Base-by-base conservation (phyloP, 306 rosid species). In the barrel medic (Medicago truncatula) region DNA sequence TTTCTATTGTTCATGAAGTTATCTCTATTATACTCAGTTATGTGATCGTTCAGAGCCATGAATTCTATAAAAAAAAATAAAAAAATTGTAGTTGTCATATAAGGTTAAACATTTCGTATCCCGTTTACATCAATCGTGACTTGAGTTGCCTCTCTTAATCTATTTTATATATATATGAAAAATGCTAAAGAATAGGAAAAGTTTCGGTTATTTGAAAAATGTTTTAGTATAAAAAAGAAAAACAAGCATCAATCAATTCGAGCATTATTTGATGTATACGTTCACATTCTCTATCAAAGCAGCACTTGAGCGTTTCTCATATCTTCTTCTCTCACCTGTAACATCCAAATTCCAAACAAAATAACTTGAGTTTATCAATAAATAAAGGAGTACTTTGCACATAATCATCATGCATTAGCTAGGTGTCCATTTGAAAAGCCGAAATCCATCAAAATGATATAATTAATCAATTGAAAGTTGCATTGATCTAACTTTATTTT, bases 281-380 rank as follows among this genome's bases (percentile, higher is more conserved):
- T 46, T 46, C 8, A 13, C 38, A 46, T 46, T 46, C 16, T 46
- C 52, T 11, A 2, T 46, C 16, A 46, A 13, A 12, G 8, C 0
- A 16, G 13, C 52, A 46, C 52, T 52, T 16, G 21, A 78, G 31
- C 11, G 56, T 23, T 46, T 58, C 67, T 68, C 79, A 36, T 39
- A 63, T 61, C 79, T 59, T 58, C 36, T 61, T 31, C 8, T 64
- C 34, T 43, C 46, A 36, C 8, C 21, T 16, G 70, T 16, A 16
- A 4, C n/a, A n/a, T n/a, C n/a, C n/a, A n/a, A n/a, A n/a, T n/a
- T 49, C 0, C 1, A 46, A 60, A 16, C 47, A 34, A 31, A 73
- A 39, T 40, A 50, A 2, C 40, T 70, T 31, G 73, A 70, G 52
- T 18, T 76, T 81, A 53, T 46, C 65, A 8, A 66, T 57, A 64